Base-by-base conservation (phyloP, 768 basidiomycete genomes). In the Tephrocybe sp. region DNA sequence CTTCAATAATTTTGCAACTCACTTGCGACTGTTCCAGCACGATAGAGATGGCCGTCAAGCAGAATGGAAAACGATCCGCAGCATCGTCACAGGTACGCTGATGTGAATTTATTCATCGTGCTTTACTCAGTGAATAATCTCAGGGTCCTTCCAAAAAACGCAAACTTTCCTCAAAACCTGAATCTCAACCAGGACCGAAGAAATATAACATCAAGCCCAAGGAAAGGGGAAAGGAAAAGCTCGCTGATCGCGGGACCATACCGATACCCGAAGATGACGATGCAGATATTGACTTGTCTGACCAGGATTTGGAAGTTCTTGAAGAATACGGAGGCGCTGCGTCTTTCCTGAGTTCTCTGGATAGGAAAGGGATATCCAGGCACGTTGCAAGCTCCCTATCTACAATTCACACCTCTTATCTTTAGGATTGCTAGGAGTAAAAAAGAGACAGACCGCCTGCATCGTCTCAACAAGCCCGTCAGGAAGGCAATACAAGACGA, bases 281-380 rank as follows among this genome's bases (percentile, higher is more conserved):
- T 45, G 77, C 77, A 15, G 78, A 79, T 14, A 60, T 74, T 3
- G 76, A 80, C 11, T 66, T 90, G 15, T 85, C 83, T n/a, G 86
- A 88, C 30, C 81, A 85, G 53, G 89, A 88, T 54, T 69, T 85
- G 28, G 81, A 79, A n/a, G 65, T 88, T 43, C 67, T 92, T 21
- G 72, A 80, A 48, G 80, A 85, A 58, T 89, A 84, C 59, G 80
- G 86, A 18, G 73, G 72, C 20, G 77, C 82, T 2, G 75, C 77
- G 28, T 71, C 75, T 26, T 98, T 98, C 68, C 68, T 98, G 54
- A 70, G 77, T 26, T 72, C 70, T 18, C 69, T 97, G 48, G 93
- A 98, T 67, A 76, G 79, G 54, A 83, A 81, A 58, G 88, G 83
- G n/a, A 88, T 98, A 51, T 76, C 89, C 55, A 79, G 87, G 95